Evolutionary conservation across 139 green algal genomes (phyloP).

Genomic region (Pleodorina starrii): DNA sequence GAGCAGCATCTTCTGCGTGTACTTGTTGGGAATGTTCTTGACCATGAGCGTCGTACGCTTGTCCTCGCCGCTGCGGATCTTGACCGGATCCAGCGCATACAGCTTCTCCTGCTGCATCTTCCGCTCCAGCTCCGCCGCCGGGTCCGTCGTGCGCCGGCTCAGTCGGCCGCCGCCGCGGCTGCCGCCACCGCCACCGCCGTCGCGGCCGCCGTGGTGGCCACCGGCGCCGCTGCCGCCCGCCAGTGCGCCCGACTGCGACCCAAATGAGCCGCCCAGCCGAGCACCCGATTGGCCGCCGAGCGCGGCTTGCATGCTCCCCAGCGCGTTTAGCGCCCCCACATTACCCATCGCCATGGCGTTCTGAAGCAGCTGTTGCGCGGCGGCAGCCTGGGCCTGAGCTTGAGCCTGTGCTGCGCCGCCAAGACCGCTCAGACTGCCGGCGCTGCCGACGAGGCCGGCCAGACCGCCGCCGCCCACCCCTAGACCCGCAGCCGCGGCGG

Average conservation of each 20-base stretch:
- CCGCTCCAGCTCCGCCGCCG: conserved; percentile 83
- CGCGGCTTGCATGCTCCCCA: conserved; percentile 36
- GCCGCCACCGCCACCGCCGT: conserved; percentile 11
- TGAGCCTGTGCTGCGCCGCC: no score
- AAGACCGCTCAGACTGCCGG: conserved; percentile 31
- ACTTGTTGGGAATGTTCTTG: conserved; percentile 99
- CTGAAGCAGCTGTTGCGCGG: conserved; percentile 55
- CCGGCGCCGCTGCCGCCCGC: not conserved
- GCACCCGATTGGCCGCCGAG: not conserved
- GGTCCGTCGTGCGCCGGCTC: conserved; percentile 78
- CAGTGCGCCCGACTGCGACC: not conserved
- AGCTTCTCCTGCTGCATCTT: conserved; percentile 84
- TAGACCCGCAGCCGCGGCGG: not conserved
- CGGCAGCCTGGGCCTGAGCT: no score
- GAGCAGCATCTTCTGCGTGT: conserved; percentile 99
- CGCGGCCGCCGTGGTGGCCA: not conserved
- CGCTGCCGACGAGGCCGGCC: conserved; percentile 5
- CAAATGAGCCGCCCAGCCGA: conserved; percentile 15
- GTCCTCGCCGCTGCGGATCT: conserved; percentile 83
- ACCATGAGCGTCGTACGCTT: conserved; percentile 98
- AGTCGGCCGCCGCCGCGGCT: conserved; percentile 74
- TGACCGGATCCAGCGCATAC: conserved; percentile 88
- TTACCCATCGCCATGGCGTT: conserved; percentile 58
- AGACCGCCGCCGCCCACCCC: not conserved
- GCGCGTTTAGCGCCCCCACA: conserved; percentile 36